These are phyloP conservation scores for Metahyphopichia silvanorum DNA, from an alignment of 805 yeast species.

Conservation along the genomic window DNA sequence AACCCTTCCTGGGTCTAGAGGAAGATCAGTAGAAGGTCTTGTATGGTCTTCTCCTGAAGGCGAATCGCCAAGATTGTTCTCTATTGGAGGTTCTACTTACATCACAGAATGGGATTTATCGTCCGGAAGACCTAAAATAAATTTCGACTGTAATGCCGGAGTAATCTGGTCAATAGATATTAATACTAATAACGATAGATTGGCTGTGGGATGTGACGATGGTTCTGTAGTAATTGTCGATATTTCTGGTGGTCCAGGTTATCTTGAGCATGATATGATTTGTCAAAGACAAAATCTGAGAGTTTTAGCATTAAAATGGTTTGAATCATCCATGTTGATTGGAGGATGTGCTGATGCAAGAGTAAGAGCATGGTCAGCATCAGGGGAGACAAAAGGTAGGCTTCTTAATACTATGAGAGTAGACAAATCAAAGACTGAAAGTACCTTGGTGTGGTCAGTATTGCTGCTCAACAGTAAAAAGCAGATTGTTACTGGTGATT, in stretches of 20 bases:
- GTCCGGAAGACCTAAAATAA: slow-evolving; percentile 67
- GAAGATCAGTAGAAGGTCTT: slow-evolving; percentile 83
- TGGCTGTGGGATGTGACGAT: slow-evolving; percentile 94
- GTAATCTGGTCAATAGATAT: slow-evolving; percentile 86
- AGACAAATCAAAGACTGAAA: slow-evolving; percentile 80
- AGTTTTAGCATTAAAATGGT: slow-evolving; percentile 78
- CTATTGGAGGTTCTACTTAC: slow-evolving; percentile 90
- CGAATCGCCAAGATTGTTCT: slow-evolving; percentile 67
- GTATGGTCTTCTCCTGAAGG: slow-evolving; percentile 64
- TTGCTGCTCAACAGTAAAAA: slow-evolving; percentile 55
- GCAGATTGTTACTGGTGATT: slow-evolving; percentile 93
- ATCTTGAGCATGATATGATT: slow-evolving; percentile 68
- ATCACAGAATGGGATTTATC: slow-evolving; percentile 89
- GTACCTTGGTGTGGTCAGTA: slow-evolving; percentile 90
- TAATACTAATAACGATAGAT: slow-evolving; percentile 53
- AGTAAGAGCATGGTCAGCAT: slow-evolving; percentile 73
- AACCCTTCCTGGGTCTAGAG: slow-evolving; percentile 71
- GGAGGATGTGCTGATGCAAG: slow-evolving; percentile 98
- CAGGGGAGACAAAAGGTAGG: slow-evolving; percentile 53
- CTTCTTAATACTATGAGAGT: slow-evolving; percentile 85
- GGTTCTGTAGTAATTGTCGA: slow-evolving; percentile 84
- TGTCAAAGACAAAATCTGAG: slow-evolving; percentile 83
- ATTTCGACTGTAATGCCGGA: slow-evolving; percentile 90
- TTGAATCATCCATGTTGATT: slow-evolving; percentile 56
- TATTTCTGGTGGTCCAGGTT: slow-evolving; percentile 84